Evolutionary conservation across 352 stramenopile species (phyloP).

Genomic region (Hyaloperonospora brassicae): DNA sequence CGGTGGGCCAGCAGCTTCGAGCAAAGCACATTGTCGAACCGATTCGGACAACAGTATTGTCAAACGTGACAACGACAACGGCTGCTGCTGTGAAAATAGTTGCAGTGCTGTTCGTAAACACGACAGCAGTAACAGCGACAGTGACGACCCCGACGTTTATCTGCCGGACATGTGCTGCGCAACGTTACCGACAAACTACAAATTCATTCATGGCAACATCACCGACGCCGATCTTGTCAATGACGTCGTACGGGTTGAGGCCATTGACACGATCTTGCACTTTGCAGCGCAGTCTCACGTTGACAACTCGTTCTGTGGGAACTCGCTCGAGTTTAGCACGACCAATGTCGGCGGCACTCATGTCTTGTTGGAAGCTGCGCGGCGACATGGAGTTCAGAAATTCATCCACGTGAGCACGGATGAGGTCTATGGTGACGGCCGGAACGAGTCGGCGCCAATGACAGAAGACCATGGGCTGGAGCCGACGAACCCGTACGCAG

Average conservation of each 20-base stretch:
- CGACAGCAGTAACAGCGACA: no score
- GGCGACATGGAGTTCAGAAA: conserved; percentile 80
- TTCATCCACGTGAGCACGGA: conserved; percentile 98
- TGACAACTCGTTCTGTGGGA: conserved; percentile 98
- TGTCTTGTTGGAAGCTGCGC: conserved; percentile 94
- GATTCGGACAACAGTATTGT: conserved; percentile 31
- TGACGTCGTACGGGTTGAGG: conserved; percentile 91
- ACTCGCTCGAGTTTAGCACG: conserved; percentile 96
- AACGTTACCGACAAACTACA: conserved; percentile 68
- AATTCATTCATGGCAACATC: conserved; percentile 98
- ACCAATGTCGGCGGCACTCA: conserved; percentile 98
- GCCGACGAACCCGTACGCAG: conserved; percentile 97
- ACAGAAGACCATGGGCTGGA: conserved; percentile 91
- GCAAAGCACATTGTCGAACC: conserved; percentile 3
- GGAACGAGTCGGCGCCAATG: conserved; percentile 88
- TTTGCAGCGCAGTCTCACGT: conserved; percentile 97
- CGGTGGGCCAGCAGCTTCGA: conserved; percentile 2
- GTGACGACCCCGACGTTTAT: no score
- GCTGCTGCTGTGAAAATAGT: no score
- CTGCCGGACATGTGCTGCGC: conserved; percentile 18
- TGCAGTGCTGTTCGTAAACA: no score
- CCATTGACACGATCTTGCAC: conserved; percentile 97
- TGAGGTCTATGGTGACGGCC: conserved; percentile 97
- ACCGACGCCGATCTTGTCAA: conserved; percentile 88
- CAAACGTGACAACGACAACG: conserved; percentile 17